Base-by-base conservation (phyloP, 2,329 filamentous ascomycete genomes). In the Botrytis cinerea region DNA sequence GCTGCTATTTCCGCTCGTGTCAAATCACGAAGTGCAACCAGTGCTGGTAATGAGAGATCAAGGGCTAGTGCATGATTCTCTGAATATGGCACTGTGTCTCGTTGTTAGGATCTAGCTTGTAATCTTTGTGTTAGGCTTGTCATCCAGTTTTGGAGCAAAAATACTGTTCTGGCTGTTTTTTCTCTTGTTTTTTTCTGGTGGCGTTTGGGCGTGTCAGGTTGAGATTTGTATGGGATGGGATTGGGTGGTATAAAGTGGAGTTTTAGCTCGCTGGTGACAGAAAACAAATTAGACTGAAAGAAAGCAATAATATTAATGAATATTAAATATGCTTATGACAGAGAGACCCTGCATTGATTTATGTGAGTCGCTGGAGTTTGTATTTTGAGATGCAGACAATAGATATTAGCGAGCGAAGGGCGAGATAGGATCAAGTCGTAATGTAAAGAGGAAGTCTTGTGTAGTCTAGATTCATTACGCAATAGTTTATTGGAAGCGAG, bases 1-100 rank as follows among this genome's bases (percentile, higher is more conserved):
- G 73, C 73, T 46, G 77, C 74, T 8, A 76, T 80, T 40, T 72
- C 73, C 59, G 74, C 76, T 73, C 78, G 76, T 67, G 75, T 77
- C 25, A 78, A 75, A 73, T 73, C 74, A 57, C 69, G 76, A 67
- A 75, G 71, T 46, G 73, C 72, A 67, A 35, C 43, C 59, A 67
- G 60, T 38, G 70, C 46, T 40, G 51, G 67, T 18, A 68, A 73
- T 25, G 46, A 68, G 25, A 57, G 54, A 40, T 38, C 32, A 51
- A 60, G 40, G 54, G 66, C 63, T n/a, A 73, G 63, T 69, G 63
- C 71, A 43, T 73, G 18, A 51, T 54, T 25, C 7, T 12, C 40
- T 28, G 62, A 22, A 25, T 14, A 40, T 72, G 35, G 25, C 63
- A 43, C 54, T 60, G 25, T 61, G n/a, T 72, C n/a, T 38, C 25